phyloP scores from a whole-genome alignment of 192 early-diverging fungal genomes.

The Coemansia asiatica region DNA sequence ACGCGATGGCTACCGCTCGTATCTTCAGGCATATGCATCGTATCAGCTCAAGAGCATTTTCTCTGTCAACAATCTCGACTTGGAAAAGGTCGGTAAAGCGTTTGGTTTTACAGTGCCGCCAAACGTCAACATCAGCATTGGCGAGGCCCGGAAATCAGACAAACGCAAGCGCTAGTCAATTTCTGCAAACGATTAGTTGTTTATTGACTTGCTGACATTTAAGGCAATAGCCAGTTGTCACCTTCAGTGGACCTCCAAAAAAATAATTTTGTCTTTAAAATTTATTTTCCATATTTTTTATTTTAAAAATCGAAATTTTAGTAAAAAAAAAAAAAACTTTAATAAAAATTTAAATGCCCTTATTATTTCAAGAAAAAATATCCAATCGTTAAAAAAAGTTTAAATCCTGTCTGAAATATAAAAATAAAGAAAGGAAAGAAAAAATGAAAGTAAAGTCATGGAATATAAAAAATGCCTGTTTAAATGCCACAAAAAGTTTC shows the following conservation, averaged over 20 bases:
- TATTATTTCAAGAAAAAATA: neutral
- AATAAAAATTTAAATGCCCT: neutral
- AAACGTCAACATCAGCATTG: conserved; percentile 73
- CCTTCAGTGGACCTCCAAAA: no score
- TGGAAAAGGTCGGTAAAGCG: conserved; percentile 87
- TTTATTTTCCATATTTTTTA: no score
- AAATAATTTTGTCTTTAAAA: no score
- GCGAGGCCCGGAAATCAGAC: conserved; percentile 47
- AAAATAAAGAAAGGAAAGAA: neutral
- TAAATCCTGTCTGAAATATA: neutral
- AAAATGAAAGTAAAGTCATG: neutral
- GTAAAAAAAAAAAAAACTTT: neutral
- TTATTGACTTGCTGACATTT: conserved; percentile 1
- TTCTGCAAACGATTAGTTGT: conserved; percentile 22
- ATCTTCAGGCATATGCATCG: conserved; percentile 92
- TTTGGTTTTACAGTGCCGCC: conserved; percentile 97
- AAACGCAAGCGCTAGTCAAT: conserved; percentile 54
- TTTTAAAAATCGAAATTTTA: neutral
- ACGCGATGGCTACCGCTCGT: conserved; percentile 94
- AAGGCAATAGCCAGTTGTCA: no score
- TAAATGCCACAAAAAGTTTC: neutral
- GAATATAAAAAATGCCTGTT: neutral
- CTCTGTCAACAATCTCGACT: conserved; percentile 85
- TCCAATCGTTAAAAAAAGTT: neutral
- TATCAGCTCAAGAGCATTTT: conserved; percentile 97